Base-by-base conservation (phyloP, 176 grass and related monocot genomes). In the Paspalum vaginatum region DNA sequence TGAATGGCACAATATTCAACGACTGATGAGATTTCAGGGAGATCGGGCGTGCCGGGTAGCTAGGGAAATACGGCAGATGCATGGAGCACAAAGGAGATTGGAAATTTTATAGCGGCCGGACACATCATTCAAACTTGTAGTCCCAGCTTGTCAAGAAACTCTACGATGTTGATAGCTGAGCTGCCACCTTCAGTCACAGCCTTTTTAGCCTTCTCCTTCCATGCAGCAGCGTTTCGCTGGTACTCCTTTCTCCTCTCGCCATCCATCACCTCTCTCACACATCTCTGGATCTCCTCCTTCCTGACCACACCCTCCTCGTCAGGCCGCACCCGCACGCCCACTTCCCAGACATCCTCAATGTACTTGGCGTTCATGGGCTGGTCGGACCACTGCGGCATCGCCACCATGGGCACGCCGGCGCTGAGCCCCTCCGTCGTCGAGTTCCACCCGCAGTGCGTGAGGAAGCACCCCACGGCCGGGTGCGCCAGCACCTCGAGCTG, bases 331-430 rank as follows among this genome's bases (percentile, higher is more conserved):
- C 86, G 65, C 65, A 87, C 55, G 4, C 93, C 90, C 2, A 88
- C 83, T 1, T 40, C 6, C 93, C 93, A 97, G 68, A 87, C 85
- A 4, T 72, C 88, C 82, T 93, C 62, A 9, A 91, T 45, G 63
- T 97, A 97, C 64, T 81, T 86, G 20, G 93, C 90, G 27, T 92
- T 91, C n/a, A 53, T 87, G 0, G 90, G 48, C 79, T 97, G 88
- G 60, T 97, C 88, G 0, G 93, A 84, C 82, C 82, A 92, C 5
- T 96, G 44, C 18, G 90, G 85, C 85, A 88, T 54, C 5, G 68
- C 87, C 38, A 87, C 78, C 79, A 87, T 87, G 2, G 73, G 80
- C 57, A 81, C 65, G 0, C 75, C 80, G 9, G 61, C 39, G 43
- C 68, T 71, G 0, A 86, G 53, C 17, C 18, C 79, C 63, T 83